Conservation (phyloP, 2,329 filamentous ascomycete genomes). For the Grosmannia huntii region DNA sequence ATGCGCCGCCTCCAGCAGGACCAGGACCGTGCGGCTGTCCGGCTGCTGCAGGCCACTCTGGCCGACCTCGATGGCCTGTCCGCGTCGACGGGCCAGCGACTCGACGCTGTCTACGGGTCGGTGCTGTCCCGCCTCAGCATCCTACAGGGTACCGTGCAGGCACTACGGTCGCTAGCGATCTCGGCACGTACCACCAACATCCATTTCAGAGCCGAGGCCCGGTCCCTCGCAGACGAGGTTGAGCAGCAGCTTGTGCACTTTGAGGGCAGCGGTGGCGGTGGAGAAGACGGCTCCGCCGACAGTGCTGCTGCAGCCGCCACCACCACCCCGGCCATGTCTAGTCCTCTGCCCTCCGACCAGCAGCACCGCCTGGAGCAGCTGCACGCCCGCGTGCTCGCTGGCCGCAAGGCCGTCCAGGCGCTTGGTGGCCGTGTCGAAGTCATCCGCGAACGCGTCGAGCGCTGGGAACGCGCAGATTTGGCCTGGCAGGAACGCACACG, state of each 20-base stretch:
- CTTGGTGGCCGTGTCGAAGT: constrained; percentile 51
- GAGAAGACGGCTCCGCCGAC: not conserved
- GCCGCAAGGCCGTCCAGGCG: constrained; percentile 44
- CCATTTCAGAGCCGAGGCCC: constrained; percentile 47
- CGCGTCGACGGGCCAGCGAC: constrained; percentile 45
- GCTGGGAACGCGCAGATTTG: constrained; percentile 53
- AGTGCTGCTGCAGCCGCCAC: constrained; percentile 16
- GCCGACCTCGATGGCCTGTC: constrained; percentile 23
- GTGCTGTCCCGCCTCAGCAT: constrained; percentile 55
- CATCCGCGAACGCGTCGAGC: constrained; percentile 51
- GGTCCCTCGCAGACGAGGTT: constrained; percentile 47
- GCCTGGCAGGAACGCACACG: constrained; percentile 58
- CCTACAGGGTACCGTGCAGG: constrained; percentile 50
- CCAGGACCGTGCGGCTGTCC: constrained; percentile 6
- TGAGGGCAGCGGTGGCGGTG: not conserved
- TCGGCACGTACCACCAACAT: constrained; percentile 44
- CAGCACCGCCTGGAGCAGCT: constrained; percentile 49
- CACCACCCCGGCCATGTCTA: constrained; percentile 24
- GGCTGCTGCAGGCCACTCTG: constrained; percentile 6
- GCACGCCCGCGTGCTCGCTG: constrained; percentile 46
- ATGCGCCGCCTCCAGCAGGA: constrained; percentile 6
- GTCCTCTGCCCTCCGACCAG: constrained; percentile 48
- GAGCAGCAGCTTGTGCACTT: constrained; percentile 35
- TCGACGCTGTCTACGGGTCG: constrained; percentile 64
- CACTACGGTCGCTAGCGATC: constrained; percentile 53